These are phyloP conservation scores for Marchantia paleacea DNA, from an alignment of 225 moss, liverwort and hornwort genomes.

Conservation along the genomic window DNA sequence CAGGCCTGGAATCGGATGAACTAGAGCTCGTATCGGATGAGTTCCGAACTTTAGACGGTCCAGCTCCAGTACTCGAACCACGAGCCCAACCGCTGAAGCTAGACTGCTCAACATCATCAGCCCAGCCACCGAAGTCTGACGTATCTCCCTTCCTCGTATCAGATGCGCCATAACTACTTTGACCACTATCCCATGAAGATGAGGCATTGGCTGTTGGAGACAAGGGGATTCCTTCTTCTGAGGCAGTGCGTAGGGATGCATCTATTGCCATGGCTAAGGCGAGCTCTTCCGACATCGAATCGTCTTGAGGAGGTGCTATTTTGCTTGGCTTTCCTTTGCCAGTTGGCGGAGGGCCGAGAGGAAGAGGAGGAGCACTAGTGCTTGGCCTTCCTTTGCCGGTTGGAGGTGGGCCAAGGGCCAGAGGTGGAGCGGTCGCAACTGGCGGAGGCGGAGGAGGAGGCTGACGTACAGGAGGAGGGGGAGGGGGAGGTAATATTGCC, in stretches of 20 bases:
- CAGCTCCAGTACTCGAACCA: constrained; percentile 56
- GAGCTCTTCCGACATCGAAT: constrained; percentile 39
- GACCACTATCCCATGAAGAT: constrained; percentile 36
- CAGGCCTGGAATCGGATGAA: constrained; percentile 27
- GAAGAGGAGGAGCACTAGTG: constrained; percentile 20
- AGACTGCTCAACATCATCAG: constrained; percentile 34
- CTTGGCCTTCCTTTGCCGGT: constrained; percentile 23
- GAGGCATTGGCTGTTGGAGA: constrained; percentile 28
- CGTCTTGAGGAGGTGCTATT: constrained; percentile 34
- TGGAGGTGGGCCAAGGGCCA: constrained; percentile 3
- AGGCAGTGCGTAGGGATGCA: constrained; percentile 59
- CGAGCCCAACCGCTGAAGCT: constrained; percentile 46
- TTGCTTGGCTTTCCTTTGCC: constrained; percentile 35
- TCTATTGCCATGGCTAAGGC: constrained; percentile 56
- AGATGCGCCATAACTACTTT: constrained; percentile 22
- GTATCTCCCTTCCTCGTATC: constrained; percentile 29
- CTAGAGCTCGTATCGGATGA: constrained; percentile 28
- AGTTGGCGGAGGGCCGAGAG: constrained; percentile 29
- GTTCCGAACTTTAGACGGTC: constrained; percentile 33
- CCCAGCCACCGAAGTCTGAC: constrained; percentile 45
- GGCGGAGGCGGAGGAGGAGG: constrained; percentile 18
- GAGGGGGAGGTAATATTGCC: constrained; percentile 7
- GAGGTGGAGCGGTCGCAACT: constrained; percentile 8
- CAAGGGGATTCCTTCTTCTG: constrained; percentile 56
- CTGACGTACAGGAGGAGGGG: constrained; percentile 13